Evolutionary conservation across 345 rosid species (phyloP), one percentile per base, ranked within the genome.

Genomic region (Acer campestre): DNA sequence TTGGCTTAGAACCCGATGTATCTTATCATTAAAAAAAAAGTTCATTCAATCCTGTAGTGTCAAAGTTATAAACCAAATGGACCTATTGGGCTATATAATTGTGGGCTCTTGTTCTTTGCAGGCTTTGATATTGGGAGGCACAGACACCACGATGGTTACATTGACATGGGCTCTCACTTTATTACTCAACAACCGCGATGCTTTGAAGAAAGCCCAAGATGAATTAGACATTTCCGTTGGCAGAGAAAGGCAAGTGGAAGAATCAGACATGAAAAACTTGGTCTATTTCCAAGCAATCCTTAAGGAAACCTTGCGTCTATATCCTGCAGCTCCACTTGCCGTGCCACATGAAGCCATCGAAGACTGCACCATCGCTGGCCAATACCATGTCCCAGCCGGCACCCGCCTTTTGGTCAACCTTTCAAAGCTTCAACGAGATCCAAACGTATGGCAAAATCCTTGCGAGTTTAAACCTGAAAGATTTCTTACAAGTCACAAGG

Each of bases 231-330:
- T 16, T 7, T 74, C 64, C 10, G 69, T 86, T 6, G 91, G 91
- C 1, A 83, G 63, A 75, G 82, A 75, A 56, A 77, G 81, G 22
- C 64, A 2, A 22, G 86, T 76, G 0, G 59, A 77, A 1, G 80
- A 80, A 38, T 83, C 82, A 10, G 89, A 89, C 79, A 55, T 80
- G 3, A 59, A 67, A 7, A 88, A 70, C 62, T 56, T 89, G 4
- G 62, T 63, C 13, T 82, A 86, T 67, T 74, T 89, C 6, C 75
- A 79, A 51, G 90, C 92, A 7, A 56, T 85, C 13, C 40, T 86
- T 13, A 88, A 88, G 82, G 91, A 88, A 83, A 81, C 87, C 13
- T 2, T 87, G 49, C 84, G 90, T 25, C 69, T 86, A 23, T 82
- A 80, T 66, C 87, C 90, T 0, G 77, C 88, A 0, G 79, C n/a